Evolutionary conservation across 192 early-diverging fungal species (phyloP).

Genomic region (Pilaira anomala): DNA sequence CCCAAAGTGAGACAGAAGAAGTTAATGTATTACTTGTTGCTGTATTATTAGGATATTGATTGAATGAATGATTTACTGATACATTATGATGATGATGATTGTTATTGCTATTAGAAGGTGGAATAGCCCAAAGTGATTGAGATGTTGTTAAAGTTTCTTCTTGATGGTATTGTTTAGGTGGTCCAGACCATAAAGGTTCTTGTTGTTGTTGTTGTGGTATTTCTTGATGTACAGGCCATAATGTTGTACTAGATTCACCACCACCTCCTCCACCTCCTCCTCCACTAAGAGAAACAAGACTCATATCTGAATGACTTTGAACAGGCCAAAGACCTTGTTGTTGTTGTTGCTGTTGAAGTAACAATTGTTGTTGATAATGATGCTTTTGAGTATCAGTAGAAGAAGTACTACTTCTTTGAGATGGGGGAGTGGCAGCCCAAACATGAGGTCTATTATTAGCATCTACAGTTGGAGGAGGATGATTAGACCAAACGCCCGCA

Average conservation of each 20-base stretch:
- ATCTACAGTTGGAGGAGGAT: neutral
- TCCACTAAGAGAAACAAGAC: no score
- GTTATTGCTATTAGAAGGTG: neutral
- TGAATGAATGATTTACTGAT: neutral
- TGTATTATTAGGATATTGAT: no score
- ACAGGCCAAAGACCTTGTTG: slow-evolving; percentile 11
- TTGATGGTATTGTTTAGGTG: neutral
- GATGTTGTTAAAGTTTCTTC: neutral
- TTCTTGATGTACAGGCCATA: slow-evolving; percentile 11
- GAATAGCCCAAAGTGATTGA: slow-evolving; percentile 16
- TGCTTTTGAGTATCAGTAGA: slow-evolving; percentile 2
- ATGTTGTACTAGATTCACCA: neutral
- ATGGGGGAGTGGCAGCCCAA: slow-evolving; percentile 5
- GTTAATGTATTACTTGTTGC: neutral
- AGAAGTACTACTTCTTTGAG: slow-evolving; percentile 7
- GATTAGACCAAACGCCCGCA: neutral
- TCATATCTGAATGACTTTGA: neutral
- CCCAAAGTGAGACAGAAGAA: slow-evolving; percentile 18
- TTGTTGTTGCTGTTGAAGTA: neutral
- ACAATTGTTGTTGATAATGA: neutral
- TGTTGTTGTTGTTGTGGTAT: neutral
- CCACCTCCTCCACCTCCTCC: no score
- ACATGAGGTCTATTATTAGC: neutral
- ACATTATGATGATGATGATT: neutral
- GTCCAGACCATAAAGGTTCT: slow-evolving; percentile 6